Evolutionary conservation across 345 rosid genomes (phyloP).

Genomic region (rapeseed (Brassica napus)): Da-Ae NC_063437.1:11244001-11244500

Average conservation of each 20-base stretch:
- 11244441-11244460: background rate
- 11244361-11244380: slow-evolving; percentile 52
- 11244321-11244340: background rate
- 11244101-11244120: slow-evolving; percentile 99
- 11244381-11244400: background rate
- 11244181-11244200: slow-evolving; percentile 94
- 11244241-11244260: background rate
- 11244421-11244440: background rate
- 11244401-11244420: slow-evolving; percentile 2
- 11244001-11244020: slow-evolving; percentile 96
- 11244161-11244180: slow-evolving; percentile 83
- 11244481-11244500: slow-evolving; percentile 63
- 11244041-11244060: slow-evolving; percentile 16
- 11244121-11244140: slow-evolving; percentile 96
- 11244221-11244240: slow-evolving; percentile 68
- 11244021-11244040: slow-evolving; percentile 73
- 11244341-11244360: slow-evolving; percentile 9
- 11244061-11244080: background rate
- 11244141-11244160: slow-evolving; percentile 87
- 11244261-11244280: slow-evolving; percentile 22
- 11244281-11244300: background rate
- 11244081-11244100: slow-evolving; percentile 24
- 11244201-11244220: slow-evolving; percentile 94
- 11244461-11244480: slow-evolving; percentile 9
- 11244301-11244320: slow-evolving; percentile 6